Conservation (phyloP, 768 basidiomycete genomes). For the Termitomyces eurrhizus region DNA sequence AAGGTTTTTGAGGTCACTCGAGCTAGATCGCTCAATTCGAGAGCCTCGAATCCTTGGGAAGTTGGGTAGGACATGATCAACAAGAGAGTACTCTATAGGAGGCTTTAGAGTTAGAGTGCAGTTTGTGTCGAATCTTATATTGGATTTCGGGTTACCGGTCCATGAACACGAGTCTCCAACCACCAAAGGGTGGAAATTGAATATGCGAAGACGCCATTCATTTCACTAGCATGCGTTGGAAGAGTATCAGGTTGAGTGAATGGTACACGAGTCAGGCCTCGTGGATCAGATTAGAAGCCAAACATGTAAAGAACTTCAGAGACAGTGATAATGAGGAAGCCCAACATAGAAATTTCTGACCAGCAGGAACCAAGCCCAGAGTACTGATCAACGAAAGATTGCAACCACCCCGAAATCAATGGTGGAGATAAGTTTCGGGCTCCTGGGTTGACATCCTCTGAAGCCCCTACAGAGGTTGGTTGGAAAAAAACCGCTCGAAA, state of each 20-base stretch:
- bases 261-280: background rate
- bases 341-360: background rate
- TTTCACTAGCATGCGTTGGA: background rate
- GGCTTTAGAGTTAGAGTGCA: background rate
- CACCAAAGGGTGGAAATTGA: background rate
- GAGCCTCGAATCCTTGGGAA: slow-evolving; percentile 9
- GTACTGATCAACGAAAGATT: background rate
- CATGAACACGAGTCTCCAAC: background rate
- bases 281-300: background rate
- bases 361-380: background rate
- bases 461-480: background rate
- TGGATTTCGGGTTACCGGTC: background rate
- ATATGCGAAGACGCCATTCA: background rate
- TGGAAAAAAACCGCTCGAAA: background rate
- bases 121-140: background rate
- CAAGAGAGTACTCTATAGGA: background rate
- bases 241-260: background rate
- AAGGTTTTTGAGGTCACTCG: slow-evolving; percentile 31
- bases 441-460: background rate
- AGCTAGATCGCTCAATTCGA: slow-evolving; percentile 26
- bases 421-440: background rate
- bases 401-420: background rate
- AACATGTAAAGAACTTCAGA: background rate
- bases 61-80: slow-evolving; percentile 6
- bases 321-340: background rate